phyloP scores from a whole-genome alignment of 106 monocot species.

The Agapanthus africanus region DNA sequence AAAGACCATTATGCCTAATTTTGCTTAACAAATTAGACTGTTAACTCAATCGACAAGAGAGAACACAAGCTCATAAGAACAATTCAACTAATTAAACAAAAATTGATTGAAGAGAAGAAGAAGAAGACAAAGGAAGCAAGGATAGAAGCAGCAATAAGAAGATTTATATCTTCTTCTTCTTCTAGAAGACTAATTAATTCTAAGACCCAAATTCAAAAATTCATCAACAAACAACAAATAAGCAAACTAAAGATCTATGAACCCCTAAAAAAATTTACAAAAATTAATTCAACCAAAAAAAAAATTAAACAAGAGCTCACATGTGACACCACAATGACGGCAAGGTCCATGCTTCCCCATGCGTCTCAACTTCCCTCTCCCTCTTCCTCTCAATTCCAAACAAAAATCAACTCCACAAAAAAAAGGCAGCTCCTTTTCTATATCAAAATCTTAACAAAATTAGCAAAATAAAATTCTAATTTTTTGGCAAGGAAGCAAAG shows the following conservation, averaged over 20 bases:
- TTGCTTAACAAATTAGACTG: background rate
- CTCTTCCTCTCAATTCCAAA: background rate
- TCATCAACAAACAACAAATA: background rate
- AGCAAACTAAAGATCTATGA: slow-evolving; percentile 1
- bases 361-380: slow-evolving; percentile 16
- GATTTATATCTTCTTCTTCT: too few relatives aligned
- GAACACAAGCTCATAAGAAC: background rate
- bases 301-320: slow-evolving; percentile 88
- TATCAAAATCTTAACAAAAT: slow-evolving; percentile 12
- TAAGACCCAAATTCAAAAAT: background rate
- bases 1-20: background rate
- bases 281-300: background rate
- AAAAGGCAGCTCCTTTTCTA: slow-evolving; percentile 20
- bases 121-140: slow-evolving; percentile 4
- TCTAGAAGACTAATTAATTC: slow-evolving; percentile 6
- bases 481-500: slow-evolving; percentile 14
- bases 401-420: slow-evolving; percentile 14
- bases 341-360: slow-evolving; percentile 99
- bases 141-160: too few relatives aligned
- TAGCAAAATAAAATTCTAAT: slow-evolving; percentile 3
- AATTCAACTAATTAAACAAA: too few relatives aligned
- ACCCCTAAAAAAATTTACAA: background rate
- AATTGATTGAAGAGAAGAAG: background rate
- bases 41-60: background rate
- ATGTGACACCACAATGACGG: slow-evolving; percentile 97